Evolutionary conservation across 2,329 filamentous ascomycete genomes (phyloP), one percentile per base, ranked within the genome.

Genomic region (Metarhizium guizhouense): DNA sequence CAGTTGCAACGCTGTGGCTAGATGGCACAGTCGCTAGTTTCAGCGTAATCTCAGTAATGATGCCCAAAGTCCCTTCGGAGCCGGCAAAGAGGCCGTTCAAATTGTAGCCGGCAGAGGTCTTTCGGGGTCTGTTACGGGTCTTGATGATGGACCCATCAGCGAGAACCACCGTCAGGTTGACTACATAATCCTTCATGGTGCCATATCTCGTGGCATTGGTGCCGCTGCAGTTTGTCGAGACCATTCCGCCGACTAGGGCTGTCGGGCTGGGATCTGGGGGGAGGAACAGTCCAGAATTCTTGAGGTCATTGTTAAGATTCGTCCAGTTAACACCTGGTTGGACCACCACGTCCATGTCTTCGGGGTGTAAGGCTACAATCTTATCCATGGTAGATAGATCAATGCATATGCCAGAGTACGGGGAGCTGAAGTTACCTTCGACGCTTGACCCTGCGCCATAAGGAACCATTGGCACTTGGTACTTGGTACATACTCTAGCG

Each of bases 111-210:
- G 86, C 86, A 0, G 84, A 83, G 0, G 82, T 84, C 66, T 90
- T 90, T 14, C 83, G 74, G 2, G 87, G 86, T 4, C 86, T 74
- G 42, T 77, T 75, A 11, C 85, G 74, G 0, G 86, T 90, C 64
- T 87, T 88, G 68, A 90, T 83, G 18, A 74, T 57, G 0, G 76
- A 78, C 1, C 86, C 86, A 64, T 89, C 85, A 1, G 86, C 81
- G 47, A 89, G 74, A 0, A 89, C 86, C 0, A 88, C 84, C 0
- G 85, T 89, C 29, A 90, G 67, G 59, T 85, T 87, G 57, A 89
- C 73, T 1, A 89, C 86, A 77, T 84, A 89, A 60, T 90, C 86
- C 61, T 86, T 87, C 86, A 89, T 89, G 0, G 86, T 88, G 0
- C 86, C 86, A 63, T 89, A 89, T 53, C 85, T 74, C 56, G 80